Evolutionary conservation across 305 asterid species (phyloP), one percentile per base, ranked within the genome.

Genomic region (Fraxinus platypoda): DNA sequence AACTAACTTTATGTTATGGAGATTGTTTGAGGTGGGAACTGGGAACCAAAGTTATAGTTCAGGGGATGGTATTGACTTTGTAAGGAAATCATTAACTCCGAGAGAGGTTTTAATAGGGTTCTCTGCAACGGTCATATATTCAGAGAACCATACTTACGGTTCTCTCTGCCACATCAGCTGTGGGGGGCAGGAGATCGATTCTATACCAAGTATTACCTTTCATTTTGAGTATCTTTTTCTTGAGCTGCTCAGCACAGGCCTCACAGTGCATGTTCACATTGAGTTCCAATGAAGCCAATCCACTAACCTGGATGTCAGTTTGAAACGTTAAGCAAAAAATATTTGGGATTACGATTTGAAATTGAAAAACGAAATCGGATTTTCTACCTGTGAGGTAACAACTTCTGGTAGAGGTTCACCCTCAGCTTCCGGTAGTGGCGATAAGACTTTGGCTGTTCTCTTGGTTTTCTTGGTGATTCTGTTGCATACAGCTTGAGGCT

Each of bases 181-280:
- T 4, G 37, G 1, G 37, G 37, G 37, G 37, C 1, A 6, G 38
- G 38, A 6, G 38, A 35, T 35, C 2, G 1, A 35, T 35, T 35
- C 41, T 35, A 35, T 57, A 57, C 31, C 31, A 8, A 8, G 71
- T 21, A 12, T 23, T 77, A 54, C 99, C 99, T 94, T 86, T 95
- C 99, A 94, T 94, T 90, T 93, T 90, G 87, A 95, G 98, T 75
- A 95, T 93, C 86, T 89, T 93, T 81, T 88, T 91, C 90, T 95
- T 94, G 74, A 95, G 97, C 83, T 95, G 99, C 13, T 82, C 84
- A 0, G 99, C 97, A 81, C 99, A 95, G 17, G 99, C 97, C 83
- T 90, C 94, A 75, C 99, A 95, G 64, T 95, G 99, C 99, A 95
- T 94, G 90, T 94, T 94, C 30, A 94, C 97, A 19, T 87, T 90